A percentile compares a stretch with the other conserved stretches of the same genome.
Conservation (phyloP, 2,329 filamentous ascomycete species). For the Onygena corvina region DNA sequence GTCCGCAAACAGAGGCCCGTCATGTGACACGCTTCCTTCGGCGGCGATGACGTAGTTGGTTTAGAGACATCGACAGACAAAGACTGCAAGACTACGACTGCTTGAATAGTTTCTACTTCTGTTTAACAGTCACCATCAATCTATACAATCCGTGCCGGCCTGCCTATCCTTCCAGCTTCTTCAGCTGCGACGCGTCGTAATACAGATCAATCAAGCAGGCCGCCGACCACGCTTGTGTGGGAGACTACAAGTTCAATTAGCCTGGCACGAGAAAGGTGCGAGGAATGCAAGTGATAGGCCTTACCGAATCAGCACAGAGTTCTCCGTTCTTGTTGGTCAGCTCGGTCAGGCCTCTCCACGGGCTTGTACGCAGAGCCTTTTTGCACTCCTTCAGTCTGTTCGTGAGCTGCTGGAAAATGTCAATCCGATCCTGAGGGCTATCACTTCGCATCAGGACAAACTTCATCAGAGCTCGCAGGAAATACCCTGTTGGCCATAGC, state of each 20-base stretch:
- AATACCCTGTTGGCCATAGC: conserved; percentile 96
- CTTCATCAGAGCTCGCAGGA: conserved; percentile 77
- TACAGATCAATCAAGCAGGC: conserved; percentile 91
- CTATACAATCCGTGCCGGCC: neutral
- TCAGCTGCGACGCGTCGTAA: conserved; percentile 55
- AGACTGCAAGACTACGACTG: too few relatives aligned
- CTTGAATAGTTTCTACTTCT: too few relatives aligned
- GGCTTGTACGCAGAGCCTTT: conserved; percentile 62
- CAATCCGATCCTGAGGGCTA: conserved; percentile 52
- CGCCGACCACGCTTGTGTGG: conserved; percentile 93
- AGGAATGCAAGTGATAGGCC: conserved; percentile 27
- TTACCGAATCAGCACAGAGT: conserved; percentile 75
- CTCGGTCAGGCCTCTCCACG: conserved; percentile 86
- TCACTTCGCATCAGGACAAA: conserved; percentile 70
- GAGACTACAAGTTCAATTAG: conserved; percentile 46
- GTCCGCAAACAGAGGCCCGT: neutral
- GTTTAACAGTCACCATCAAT: neutral
- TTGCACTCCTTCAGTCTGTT: conserved; percentile 72
- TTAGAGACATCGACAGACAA: too few relatives aligned
- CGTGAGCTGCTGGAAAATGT: conserved; percentile 92
- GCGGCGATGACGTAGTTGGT: neutral
- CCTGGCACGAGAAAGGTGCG: neutral
- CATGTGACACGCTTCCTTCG: neutral
- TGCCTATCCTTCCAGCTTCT: neutral
- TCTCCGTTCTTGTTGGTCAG: conserved; percentile 82